These are phyloP conservation scores for Pestalotiopsis sp. DNA, from an alignment of 2,329 filamentous ascomycete genomes.

Conservation along the genomic window DNA sequence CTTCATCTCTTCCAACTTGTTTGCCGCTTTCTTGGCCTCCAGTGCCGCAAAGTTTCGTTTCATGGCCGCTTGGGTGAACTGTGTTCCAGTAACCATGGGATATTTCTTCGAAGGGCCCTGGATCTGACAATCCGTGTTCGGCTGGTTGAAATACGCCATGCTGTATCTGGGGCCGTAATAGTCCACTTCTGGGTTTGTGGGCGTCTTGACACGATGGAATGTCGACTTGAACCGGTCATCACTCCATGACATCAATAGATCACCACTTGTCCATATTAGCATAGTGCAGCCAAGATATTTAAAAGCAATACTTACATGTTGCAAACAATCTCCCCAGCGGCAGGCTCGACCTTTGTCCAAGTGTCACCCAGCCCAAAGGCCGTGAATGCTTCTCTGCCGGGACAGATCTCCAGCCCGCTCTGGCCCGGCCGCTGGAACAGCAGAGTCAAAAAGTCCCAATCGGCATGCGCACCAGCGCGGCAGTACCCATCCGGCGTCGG, in stretches of 20 bases:
- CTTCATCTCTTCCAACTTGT: constrained; percentile 14
- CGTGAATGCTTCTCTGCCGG: constrained; percentile 62
- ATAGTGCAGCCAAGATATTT: background rate
- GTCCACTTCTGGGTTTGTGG: constrained; percentile 51
- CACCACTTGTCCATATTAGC: constrained; percentile 43
- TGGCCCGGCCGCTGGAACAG: constrained; percentile 65
- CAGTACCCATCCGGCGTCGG: constrained; percentile 49
- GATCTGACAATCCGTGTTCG: constrained; percentile 58
- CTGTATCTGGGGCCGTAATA: constrained; percentile 65
- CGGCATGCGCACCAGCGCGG: constrained; percentile 64
- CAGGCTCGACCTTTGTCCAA: constrained; percentile 66
- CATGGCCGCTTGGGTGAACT: constrained; percentile 63
- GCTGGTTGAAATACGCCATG: constrained; percentile 70
- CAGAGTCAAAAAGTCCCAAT: constrained; percentile 66
- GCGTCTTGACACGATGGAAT: constrained; percentile 66
- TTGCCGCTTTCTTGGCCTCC: constrained; percentile 46
- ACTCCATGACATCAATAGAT: constrained; percentile 68
- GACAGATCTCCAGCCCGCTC: constrained; percentile 66
- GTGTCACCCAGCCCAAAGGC: constrained; percentile 60
- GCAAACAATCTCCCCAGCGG: constrained; percentile 59
- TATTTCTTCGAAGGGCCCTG: constrained; percentile 67
- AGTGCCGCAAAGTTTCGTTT: constrained; percentile 56
- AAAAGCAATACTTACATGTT: constrained; percentile 48
- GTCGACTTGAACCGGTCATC: constrained; percentile 71
- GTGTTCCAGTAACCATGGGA: constrained; percentile 58